Percentiles rank a stretch among this genome's conserved stretches.
Conservation (phyloP, 257 asterid species). For the Przewalskia tangutica region DNA sequence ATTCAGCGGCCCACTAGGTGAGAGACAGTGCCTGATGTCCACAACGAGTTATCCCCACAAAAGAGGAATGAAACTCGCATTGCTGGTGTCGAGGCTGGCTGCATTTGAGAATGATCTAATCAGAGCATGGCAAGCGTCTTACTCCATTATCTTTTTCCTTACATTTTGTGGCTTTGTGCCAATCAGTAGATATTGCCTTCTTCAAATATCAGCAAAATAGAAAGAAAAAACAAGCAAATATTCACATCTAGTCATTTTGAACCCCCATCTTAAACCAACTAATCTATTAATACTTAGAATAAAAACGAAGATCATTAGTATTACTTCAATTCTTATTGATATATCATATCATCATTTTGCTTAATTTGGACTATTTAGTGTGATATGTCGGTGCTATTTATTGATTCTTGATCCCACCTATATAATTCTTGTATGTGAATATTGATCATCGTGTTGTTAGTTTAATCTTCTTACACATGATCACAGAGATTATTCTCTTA, state of each 20-base stretch:
- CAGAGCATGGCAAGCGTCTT: too few species aligned
- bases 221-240: too few species aligned
- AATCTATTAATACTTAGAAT: background rate
- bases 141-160: too few species aligned
- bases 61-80: too few species aligned
- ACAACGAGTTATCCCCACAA: too few species aligned
- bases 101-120: too few species aligned
- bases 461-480: background rate
- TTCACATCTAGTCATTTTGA: too few species aligned
- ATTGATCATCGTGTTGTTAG: background rate
- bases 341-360: background rate
- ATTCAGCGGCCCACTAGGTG: too few species aligned
- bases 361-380: too few species aligned
- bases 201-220: background rate
- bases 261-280: too few species aligned
- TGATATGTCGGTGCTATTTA: background rate
- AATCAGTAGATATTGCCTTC: background rate
- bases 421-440: background rate
- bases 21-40: too few species aligned
- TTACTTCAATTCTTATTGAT: background rate
- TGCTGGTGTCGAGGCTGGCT: too few species aligned
- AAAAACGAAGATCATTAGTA: background rate
- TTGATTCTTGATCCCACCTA: background rate
- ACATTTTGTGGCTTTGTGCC: background rate
- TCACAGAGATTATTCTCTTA: background rate